Evolutionary conservation across 768 basidiomycete genomes (phyloP).

Genomic region (Asterophora parasitica): DNA sequence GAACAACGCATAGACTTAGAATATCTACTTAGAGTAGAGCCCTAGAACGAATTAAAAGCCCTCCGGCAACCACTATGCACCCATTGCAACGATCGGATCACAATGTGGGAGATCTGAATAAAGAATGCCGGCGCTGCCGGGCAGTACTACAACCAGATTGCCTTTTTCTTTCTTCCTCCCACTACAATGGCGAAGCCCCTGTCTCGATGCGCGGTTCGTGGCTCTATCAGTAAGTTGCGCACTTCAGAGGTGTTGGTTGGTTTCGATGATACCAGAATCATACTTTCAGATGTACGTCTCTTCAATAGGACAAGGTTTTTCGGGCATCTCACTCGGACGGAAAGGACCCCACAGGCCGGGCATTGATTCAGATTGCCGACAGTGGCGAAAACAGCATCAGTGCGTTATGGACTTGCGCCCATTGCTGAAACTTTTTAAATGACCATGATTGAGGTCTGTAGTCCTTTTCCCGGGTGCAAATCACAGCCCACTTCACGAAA

Average conservation of each 20-base stretch:
- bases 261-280: constrained; percentile 34
- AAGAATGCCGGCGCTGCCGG: too few species aligned
- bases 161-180: too few species aligned
- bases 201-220: constrained; percentile 29
- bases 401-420: constrained; percentile 20
- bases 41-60: too few species aligned
- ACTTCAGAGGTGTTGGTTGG: constrained; percentile 21
- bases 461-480: constrained; percentile 61
- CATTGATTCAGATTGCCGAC: constrained; percentile 54
- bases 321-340: background rate
- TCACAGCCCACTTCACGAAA: constrained; percentile 35
- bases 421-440: background rate
- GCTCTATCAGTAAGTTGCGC: constrained; percentile 45
- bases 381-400: constrained; percentile 62
- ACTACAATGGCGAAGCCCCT: too few species aligned
- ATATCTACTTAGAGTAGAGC: too few species aligned
- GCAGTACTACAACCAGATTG: too few species aligned
- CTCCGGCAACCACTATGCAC: too few species aligned
- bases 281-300: constrained; percentile 33
- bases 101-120: too few species aligned
- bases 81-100: too few species aligned
- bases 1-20: too few species aligned
- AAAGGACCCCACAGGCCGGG: constrained; percentile 52
- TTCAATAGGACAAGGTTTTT: background rate
- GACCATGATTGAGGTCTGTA: constrained; percentile 12